These are phyloP conservation scores for Pezicula rhizophila DNA, from an alignment of 2,329 filamentous ascomycete genomes.

Conservation along the genomic window DNA sequence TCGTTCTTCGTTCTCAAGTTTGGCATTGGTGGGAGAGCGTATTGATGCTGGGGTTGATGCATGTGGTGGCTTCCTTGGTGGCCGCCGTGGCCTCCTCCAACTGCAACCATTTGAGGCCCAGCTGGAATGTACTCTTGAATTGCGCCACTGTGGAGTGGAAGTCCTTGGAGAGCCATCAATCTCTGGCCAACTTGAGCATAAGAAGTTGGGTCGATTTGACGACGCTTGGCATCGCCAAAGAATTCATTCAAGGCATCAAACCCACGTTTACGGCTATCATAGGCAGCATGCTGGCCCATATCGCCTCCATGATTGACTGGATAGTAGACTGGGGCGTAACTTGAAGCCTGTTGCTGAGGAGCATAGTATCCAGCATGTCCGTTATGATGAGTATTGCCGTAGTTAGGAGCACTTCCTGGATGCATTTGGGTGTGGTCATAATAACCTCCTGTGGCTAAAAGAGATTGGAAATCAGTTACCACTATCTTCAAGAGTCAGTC, in stretches of 20 bases:
- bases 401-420: conserved; percentile 42
- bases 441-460: conserved; percentile 36
- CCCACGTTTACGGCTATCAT: conserved; percentile 76
- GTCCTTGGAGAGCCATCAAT: conserved; percentile 73
- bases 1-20: conserved; percentile 92
- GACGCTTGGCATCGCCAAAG: conserved; percentile 87
- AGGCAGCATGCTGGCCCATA: conserved; percentile 54
- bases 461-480: conserved; percentile 26
- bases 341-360: conserved; percentile 46
- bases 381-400: conserved; percentile 49
- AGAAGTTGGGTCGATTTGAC: conserved; percentile 81
- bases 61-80: conserved; percentile 42
- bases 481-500: conserved; percentile 23
- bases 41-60: conserved; percentile 66
- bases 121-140: conserved; percentile 50
- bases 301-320: conserved; percentile 61
- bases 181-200: conserved; percentile 89
- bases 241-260: conserved; percentile 89
- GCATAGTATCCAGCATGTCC: conserved; percentile 45
- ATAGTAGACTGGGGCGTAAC: conserved; percentile 76
- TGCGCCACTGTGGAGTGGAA: conserved; percentile 51
- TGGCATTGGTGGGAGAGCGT: conserved; percentile 81
- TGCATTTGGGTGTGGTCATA: conserved; percentile 63
- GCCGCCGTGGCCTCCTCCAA: conserved; percentile 38
- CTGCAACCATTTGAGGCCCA: conserved; percentile 47